These are phyloP conservation scores for Ambrosia artemisiifolia DNA, from an alignment of 129 eudicot genomes.

Conservation along the genomic window DNA sequence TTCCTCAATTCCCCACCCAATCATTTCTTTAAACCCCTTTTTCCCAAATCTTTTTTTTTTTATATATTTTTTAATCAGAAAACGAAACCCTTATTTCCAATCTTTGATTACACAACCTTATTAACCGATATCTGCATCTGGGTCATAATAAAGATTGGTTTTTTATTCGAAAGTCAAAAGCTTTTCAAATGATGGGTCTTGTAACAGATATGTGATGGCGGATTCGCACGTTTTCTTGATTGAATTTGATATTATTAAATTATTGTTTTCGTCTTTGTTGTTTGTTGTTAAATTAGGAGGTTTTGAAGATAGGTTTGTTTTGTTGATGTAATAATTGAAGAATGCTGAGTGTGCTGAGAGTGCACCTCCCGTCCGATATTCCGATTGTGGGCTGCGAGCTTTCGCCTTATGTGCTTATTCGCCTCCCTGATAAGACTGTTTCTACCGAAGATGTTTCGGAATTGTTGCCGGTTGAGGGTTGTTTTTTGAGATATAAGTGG, in stretches of 20 bases:
- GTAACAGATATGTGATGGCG: conserved; percentile 62
- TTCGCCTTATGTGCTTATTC: conserved; percentile 59
- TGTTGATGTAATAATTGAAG: conserved; percentile 16
- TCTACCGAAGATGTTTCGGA: conserved; percentile 48
- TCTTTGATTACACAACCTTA: conserved; percentile 9
- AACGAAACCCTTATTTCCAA: background rate
- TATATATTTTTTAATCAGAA: too few species aligned
- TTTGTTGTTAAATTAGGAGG: conserved; percentile 28
- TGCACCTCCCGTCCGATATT: conserved; percentile 85
- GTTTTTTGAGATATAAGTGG: conserved; percentile 60
- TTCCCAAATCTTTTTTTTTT: too few species aligned
- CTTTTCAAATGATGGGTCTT: conserved; percentile 56
- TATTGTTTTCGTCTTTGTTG: background rate
- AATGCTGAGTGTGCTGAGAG: conserved; percentile 70
- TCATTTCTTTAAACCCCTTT: background rate
- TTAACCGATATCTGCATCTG: conserved; percentile 8
- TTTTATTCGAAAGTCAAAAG: conserved; percentile 20
- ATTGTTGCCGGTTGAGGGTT: conserved; percentile 45
- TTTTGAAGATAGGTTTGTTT: conserved; percentile 4
- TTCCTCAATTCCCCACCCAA: background rate
- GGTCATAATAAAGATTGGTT: conserved; percentile 5
- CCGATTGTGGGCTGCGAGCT: conserved; percentile 90
- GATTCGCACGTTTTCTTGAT: conserved; percentile 47
- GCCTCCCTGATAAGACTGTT: conserved; percentile 46
- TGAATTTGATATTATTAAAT: conserved; percentile 1